phyloP scores from a whole-genome alignment of 202 grass and related monocot species.

The Tripidium arundinaceum region DNA sequence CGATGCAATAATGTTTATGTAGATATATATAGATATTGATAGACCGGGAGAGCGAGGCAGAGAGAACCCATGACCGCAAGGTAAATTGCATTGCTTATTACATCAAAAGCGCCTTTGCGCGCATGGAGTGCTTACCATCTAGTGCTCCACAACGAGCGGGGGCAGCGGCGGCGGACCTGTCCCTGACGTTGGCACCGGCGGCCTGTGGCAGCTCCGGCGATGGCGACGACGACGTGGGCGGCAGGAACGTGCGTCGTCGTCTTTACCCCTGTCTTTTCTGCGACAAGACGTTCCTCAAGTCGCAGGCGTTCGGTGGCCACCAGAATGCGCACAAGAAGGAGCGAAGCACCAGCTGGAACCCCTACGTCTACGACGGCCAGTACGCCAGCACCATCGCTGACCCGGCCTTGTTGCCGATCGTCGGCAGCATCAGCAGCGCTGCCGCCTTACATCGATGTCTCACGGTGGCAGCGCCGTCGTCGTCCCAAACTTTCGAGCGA shows the following conservation, averaged over 20 bases:
- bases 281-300: slow-evolving; percentile 98
- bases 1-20: neutral
- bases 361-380: slow-evolving; percentile 52
- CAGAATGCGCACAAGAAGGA: slow-evolving; percentile 99
- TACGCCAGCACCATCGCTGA: neutral
- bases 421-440: too few species aligned
- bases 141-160: neutral
- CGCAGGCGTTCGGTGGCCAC: slow-evolving; percentile 89
- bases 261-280: slow-evolving; percentile 98
- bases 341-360: slow-evolving; percentile 77
- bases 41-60: neutral
- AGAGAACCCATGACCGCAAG: neutral
- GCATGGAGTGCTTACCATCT: neutral
- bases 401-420: neutral
- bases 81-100: too few species aligned
- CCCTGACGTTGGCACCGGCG: neutral
- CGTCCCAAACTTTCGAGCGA: neutral
- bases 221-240: slow-evolving; percentile 23
- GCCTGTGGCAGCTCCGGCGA: neutral
- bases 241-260: slow-evolving; percentile 81
- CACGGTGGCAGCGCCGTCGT: neutral
- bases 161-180: neutral
- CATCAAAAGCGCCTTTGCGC: neutral
- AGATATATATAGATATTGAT: too few species aligned
- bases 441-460: neutral